phyloP scores from a whole-genome alignment of 352 stramenopile genomes.

The Saprolegnia parasitica region DNA sequence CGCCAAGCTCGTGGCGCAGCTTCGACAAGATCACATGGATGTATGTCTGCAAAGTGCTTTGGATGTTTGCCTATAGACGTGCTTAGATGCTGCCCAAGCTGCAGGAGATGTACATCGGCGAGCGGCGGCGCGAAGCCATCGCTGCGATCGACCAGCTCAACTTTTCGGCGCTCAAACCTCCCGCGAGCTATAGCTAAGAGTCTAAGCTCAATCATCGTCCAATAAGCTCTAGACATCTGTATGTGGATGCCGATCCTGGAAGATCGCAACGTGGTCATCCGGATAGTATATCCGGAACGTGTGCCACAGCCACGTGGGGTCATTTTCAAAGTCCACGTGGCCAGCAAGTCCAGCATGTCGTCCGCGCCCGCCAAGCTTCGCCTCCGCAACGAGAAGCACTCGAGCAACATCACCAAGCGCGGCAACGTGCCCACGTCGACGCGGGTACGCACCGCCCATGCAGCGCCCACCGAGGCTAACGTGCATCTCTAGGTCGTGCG shows the following conservation, averaged over 20 bases:
- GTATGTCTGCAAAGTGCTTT: not conserved
- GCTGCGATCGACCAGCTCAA: not conserved
- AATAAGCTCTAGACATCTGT: not conserved
- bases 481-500: not conserved
- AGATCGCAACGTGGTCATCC: not conserved
- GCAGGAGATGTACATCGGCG: conserved; percentile 11
- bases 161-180: not conserved
- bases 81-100: conserved; percentile 14
- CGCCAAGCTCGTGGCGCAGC: not conserved
- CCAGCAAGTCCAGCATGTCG: conserved; percentile 1
- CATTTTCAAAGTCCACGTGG: conserved; percentile 12
- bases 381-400: conserved; percentile 82
- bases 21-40: not conserved
- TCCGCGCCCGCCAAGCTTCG: conserved; percentile 75
- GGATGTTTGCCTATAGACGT: not conserved
- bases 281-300: not conserved
- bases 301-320: not conserved
- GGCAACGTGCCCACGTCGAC: conserved; percentile 67
- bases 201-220: not conserved
- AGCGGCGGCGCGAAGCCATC: conserved; percentile 8
- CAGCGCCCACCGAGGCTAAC: not conserved
- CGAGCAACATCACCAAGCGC: conserved; percentile 84
- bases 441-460: conserved; percentile 42
- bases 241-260: not conserved
- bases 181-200: not conserved